These are phyloP conservation scores for Eimeria falciformis DNA, from an alignment of 169 alveolate genomes.

Conservation along the genomic window DNA sequence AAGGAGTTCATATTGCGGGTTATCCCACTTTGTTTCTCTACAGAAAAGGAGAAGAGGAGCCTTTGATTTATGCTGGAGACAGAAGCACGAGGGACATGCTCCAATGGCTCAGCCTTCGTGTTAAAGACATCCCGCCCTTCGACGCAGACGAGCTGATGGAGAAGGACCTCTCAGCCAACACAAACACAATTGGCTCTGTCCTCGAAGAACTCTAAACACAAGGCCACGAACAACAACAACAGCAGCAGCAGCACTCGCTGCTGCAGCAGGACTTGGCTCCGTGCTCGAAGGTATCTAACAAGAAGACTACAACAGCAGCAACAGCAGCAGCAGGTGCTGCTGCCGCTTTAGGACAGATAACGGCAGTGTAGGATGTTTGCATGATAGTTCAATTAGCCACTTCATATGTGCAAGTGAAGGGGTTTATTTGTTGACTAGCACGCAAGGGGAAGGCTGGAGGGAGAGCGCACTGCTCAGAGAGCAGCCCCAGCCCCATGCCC, in stretches of 20 bases:
- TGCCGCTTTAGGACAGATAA: not conserved
- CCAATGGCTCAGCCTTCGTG: constrained; percentile 62
- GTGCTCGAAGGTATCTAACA: not conserved
- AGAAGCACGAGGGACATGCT: constrained; percentile 72
- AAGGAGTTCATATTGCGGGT: constrained; percentile 52
- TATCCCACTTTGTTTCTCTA: constrained; percentile 74
- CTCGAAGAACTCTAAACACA: constrained; percentile 31
- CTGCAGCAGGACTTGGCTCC: constrained; percentile 1
- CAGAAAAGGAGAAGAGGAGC: constrained; percentile 44
- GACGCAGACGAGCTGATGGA: constrained; percentile 42
- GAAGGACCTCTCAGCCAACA: not conserved
- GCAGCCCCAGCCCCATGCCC: not conserved
- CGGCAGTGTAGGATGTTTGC: not conserved
- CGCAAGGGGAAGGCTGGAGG: constrained; percentile 26
- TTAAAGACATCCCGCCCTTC: constrained; percentile 15
- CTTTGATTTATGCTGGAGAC: constrained; percentile 61
- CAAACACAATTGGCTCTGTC: not conserved
- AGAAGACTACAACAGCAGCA: not conserved
- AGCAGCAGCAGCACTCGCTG: not conserved
- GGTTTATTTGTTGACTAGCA: not conserved
- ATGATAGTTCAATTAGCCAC: no score
- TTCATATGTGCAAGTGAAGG: no score
- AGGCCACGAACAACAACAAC: not conserved
- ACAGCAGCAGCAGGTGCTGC: not conserved
- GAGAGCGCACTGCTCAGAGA: not conserved